Percentiles rank a stretch among this genome's conserved stretches.
Evolutionary conservation across 768 basidiomycete species (phyloP).

Genomic region (Suillus fuscotomentosus): DNA sequence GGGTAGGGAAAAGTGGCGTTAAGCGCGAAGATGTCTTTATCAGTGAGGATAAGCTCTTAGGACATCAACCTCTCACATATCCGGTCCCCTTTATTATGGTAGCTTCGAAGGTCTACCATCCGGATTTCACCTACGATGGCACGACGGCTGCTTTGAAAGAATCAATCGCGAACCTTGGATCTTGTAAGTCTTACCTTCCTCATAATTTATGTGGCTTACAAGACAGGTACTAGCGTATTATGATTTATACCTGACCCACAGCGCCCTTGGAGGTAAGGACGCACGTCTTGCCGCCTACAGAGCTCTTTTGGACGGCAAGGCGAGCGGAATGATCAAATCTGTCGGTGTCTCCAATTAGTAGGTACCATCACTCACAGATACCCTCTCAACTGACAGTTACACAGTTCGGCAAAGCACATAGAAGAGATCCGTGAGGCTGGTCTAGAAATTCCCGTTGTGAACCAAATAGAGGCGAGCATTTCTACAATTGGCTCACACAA

Average conservation of each 20-base stretch:
- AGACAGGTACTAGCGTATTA: slow-evolving; percentile 42
- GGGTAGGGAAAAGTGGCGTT: slow-evolving; percentile 49
- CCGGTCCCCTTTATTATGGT: not conserved
- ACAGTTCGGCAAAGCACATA: slow-evolving; percentile 60
- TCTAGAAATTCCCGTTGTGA: slow-evolving; percentile 60
- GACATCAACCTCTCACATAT: not conserved
- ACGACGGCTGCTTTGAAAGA: slow-evolving; percentile 53
- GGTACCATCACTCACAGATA: slow-evolving; percentile 16
- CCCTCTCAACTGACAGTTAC: not conserved
- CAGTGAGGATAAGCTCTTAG: slow-evolving; percentile 35
- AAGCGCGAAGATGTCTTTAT: slow-evolving; percentile 56
- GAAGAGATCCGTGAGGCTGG: slow-evolving; percentile 66
- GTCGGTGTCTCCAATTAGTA: slow-evolving; percentile 80
- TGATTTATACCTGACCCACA: slow-evolving; percentile 73
- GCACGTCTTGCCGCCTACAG: slow-evolving; percentile 62
- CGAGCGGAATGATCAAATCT: slow-evolving; percentile 55
- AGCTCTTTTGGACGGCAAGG: slow-evolving; percentile 57
- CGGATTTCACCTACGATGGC: slow-evolving; percentile 37
- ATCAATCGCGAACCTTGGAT: slow-evolving; percentile 49
- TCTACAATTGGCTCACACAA: not conserved
- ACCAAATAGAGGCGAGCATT: slow-evolving; percentile 66
- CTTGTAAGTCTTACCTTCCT: slow-evolving; percentile 37
- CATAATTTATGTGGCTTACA: not conserved
- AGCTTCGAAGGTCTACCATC: slow-evolving; percentile 10
- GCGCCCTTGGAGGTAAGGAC: slow-evolving; percentile 54